Evolutionary conservation across 164 flowering plant species (phyloP).

Genomic region (Vitis rotundifolia): DNA sequence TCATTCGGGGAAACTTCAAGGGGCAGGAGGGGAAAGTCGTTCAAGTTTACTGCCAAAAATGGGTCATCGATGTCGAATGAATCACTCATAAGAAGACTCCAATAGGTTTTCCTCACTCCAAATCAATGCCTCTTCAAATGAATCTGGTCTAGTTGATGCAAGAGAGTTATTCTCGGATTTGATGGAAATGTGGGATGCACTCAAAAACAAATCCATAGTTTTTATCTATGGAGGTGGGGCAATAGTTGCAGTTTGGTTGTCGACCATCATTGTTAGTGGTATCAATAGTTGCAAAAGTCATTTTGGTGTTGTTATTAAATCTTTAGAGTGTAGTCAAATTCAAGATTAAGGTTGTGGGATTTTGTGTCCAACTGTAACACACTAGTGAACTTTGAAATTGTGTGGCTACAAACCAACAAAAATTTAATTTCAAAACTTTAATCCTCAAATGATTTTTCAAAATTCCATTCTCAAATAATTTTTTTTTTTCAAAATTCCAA

Average conservation of each 20-base stretch:
- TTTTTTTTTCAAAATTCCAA: too few relatives aligned
- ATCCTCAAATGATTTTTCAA: too few relatives aligned
- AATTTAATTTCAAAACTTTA: too few relatives aligned
- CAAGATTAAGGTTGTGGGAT: too few relatives aligned
- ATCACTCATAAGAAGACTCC: constrained; percentile 76
- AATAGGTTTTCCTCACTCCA: constrained; percentile 51
- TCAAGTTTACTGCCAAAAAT: constrained; percentile 76
- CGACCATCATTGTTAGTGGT: constrained; percentile 82
- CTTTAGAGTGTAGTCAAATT: too few relatives aligned
- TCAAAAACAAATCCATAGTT: constrained; percentile 90
- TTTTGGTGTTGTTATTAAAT: too few relatives aligned
- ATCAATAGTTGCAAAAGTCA: too few relatives aligned
- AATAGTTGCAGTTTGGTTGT: constrained; percentile 87
- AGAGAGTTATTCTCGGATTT: constrained; percentile 69
- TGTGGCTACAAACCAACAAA: too few relatives aligned
- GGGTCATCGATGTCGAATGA: constrained; percentile 87
- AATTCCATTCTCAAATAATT: too few relatives aligned
- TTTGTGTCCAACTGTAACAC: too few relatives aligned
- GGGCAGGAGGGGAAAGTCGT: constrained; percentile 83
- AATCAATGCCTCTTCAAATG: constrained; percentile 66
- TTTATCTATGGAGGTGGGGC: constrained; percentile 95
- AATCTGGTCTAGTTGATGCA: constrained; percentile 61
- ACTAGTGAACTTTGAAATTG: too few relatives aligned
- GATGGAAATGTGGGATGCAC: constrained; percentile 93
- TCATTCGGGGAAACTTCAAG: constrained; percentile 74